Evolutionary conservation across 495 filamentous ascomycete genomes (phyloP), one percentile per base, ranked within the genome.

Genomic region (Choiromyces venosus): DNA sequence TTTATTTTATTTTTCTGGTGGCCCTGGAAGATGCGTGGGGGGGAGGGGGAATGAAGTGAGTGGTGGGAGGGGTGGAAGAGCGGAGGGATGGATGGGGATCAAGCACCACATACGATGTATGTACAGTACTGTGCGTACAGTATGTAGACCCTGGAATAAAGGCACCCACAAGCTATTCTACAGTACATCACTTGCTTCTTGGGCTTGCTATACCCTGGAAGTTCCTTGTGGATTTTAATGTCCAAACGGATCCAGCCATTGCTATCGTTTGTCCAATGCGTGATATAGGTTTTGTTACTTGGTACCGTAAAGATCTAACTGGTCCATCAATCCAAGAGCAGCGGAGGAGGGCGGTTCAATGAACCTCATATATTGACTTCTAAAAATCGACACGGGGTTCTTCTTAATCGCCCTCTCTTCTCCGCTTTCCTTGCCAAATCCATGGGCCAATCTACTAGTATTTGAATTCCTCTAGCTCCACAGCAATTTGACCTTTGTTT

Each of bases 131-230:
- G 72, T 76, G 72, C 66, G 37, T 67, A 74, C 68, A 68, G 74
- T 74, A 56, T 46, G 72, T 70, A 77, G 75, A 77, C 74, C 74
- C 75, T 77, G 74, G 75, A 65, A 77, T 73, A 70, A 67, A 77
- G 66, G 70, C 74, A 73, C 74, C 75, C 52, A 73, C 74, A 38
- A 73, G 56, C 67, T 77, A 40, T 66, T 71, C 12, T 29, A 61
- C 52, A 61, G 52, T 68, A 69, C 70, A 67, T 77, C n/a, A 77
- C 75, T 61, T 73, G 72, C 70, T 77, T 46, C 75, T 73, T 72
- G 69, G 75, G 66, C 52, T 33, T 66, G 37, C 72, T 65, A 67
- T 67, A 77, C 66, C 75, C 61, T 38, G 74, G 74, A 61, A 61
- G 52, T 61, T 61, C 52, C 25, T 33, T 61, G 52, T 16, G 52